Conservation (phyloP, 805 yeast genomes). For the Hanseniaspora opuntiae region DNA sequence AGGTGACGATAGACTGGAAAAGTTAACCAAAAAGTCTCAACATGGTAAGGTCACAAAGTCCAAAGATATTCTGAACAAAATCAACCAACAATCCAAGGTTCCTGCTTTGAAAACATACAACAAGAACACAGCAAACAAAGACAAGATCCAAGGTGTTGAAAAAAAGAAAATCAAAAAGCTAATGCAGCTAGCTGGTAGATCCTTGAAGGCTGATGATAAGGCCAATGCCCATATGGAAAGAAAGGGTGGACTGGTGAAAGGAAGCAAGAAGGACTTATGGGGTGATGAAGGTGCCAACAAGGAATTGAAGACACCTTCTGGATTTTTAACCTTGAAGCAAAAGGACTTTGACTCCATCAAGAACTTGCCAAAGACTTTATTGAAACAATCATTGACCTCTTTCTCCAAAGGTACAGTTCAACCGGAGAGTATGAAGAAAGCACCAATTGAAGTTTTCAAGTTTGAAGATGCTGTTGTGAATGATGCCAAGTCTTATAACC, state of each 20-base stretch:
- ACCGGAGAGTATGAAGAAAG: slow-evolving; percentile 42
- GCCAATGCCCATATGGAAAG: slow-evolving; percentile 27
- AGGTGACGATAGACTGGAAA: slow-evolving; percentile 37
- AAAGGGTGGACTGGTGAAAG: slow-evolving; percentile 48
- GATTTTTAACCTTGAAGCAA: slow-evolving; percentile 18
- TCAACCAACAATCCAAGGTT: slow-evolving; percentile 49
- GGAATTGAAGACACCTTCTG: slow-evolving; percentile 21
- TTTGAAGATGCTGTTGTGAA: slow-evolving; percentile 36
- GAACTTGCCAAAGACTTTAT: slow-evolving; percentile 30
- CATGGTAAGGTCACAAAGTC: slow-evolving; percentile 38
- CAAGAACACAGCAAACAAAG: slow-evolving; percentile 28
- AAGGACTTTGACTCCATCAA: slow-evolving; percentile 15
- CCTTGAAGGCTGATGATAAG: slow-evolving; percentile 9
- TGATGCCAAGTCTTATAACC: slow-evolving; percentile 77
- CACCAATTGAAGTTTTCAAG: slow-evolving; percentile 43
- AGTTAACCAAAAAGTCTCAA: slow-evolving; percentile 29
- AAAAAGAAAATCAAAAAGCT: slow-evolving; percentile 50
- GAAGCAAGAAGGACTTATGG: slow-evolving; percentile 56
- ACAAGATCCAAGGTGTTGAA: slow-evolving; percentile 46
- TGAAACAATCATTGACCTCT: slow-evolving; percentile 30
- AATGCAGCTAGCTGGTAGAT: slow-evolving; percentile 63
- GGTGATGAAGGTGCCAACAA: slow-evolving; percentile 24
- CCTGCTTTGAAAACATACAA: slow-evolving; percentile 38
- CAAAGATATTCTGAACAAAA: slow-evolving; percentile 55
- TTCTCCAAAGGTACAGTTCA: slow-evolving; percentile 39